phyloP scores from a whole-genome alignment of 2,329 filamentous ascomycete species.

The Calonectria pauciramosa region DNA sequence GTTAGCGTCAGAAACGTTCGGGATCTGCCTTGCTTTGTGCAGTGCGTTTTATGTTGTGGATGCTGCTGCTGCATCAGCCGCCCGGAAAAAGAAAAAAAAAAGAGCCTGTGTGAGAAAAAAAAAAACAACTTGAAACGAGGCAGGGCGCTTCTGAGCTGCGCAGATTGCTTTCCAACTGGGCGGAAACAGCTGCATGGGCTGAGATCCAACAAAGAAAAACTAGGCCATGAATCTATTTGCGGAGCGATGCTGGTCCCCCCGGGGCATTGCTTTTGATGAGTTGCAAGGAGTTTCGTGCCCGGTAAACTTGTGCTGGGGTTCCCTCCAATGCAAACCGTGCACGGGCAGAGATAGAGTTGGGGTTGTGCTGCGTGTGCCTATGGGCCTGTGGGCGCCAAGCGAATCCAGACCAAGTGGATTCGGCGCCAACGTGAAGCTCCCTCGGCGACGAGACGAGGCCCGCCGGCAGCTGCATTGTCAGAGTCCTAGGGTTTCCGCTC shows the following conservation, averaged over 20 bases:
- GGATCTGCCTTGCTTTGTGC: conserved; percentile 21
- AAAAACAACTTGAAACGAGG: conserved; percentile 32
- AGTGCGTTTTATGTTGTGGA: conserved; percentile 18
- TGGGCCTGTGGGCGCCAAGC: conserved; percentile 1
- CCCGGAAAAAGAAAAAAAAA: conserved; percentile 15
- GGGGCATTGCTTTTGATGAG: neutral
- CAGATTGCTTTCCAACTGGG: conserved; percentile 22
- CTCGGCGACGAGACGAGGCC: neutral
- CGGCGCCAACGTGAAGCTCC: neutral
- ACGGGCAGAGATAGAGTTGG: conserved; percentile 7
- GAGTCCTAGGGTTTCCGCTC: neutral
- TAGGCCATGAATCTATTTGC: neutral
- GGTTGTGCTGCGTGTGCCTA: neutral
- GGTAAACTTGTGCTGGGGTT: conserved; percentile 8
- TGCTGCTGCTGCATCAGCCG: conserved; percentile 5
- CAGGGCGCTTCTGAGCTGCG: conserved; percentile 19
- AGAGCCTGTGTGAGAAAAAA: conserved; percentile 4
- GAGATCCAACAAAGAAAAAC: conserved; percentile 7
- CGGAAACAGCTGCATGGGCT: conserved; percentile 2
- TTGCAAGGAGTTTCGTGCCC: neutral
- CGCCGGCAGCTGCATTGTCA: neutral
- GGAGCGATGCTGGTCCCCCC: neutral
- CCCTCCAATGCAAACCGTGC: conserved; percentile 1
- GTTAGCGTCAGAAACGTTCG: conserved; percentile 11
- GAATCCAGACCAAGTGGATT: conserved; percentile 5